A percentile compares a stretch with the other conserved stretches of the same genome.
phyloP scores from a whole-genome alignment of 495 filamentous ascomycete genomes.

The Lasiosphaeris hirsuta region DNA sequence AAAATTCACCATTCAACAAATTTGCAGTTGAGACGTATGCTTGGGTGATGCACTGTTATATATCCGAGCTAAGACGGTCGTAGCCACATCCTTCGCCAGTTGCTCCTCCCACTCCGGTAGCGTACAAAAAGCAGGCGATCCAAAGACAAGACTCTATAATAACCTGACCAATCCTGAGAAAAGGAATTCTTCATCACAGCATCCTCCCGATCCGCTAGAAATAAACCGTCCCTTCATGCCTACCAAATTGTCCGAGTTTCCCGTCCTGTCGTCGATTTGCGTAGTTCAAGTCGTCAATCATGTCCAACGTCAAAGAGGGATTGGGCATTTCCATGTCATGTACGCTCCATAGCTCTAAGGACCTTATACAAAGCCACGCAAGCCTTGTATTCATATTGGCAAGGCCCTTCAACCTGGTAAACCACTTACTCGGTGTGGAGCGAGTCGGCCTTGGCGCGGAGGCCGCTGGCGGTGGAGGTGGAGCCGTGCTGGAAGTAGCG shows the following conservation, averaged over 20 bases:
- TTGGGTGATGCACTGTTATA: too few relatives aligned
- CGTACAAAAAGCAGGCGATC: neutral
- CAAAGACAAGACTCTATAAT: slow-evolving; percentile 19
- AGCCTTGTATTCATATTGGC: slow-evolving; percentile 17
- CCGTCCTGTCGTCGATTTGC: slow-evolving; percentile 22
- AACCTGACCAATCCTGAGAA: slow-evolving; percentile 9
- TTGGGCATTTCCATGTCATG: slow-evolving; percentile 12
- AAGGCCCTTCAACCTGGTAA: neutral
- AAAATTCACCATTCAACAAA: too few relatives aligned
- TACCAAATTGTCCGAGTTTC: slow-evolving; percentile 17
- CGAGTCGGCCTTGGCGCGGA: slow-evolving; percentile 85
- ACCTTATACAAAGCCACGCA: slow-evolving; percentile 21
- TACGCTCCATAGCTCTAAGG: slow-evolving; percentile 1
- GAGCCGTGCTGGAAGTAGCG: slow-evolving; percentile 79
- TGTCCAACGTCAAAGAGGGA: slow-evolving; percentile 26
- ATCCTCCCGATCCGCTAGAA: slow-evolving; percentile 11
- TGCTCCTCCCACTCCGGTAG: neutral
- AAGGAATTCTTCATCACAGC: slow-evolving; percentile 21
- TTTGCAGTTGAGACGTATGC: too few relatives aligned
- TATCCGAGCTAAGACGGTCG: neutral
- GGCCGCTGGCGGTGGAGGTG: slow-evolving; percentile 78
- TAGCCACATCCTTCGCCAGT: neutral
- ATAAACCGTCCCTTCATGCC: slow-evolving; percentile 12
- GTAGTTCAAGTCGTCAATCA: slow-evolving; percentile 23
- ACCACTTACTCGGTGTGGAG: slow-evolving; percentile 55